These are phyloP conservation scores for Colletotrichum sp. DNA, from an alignment of 2,329 filamentous ascomycete genomes.

Conservation along the genomic window DNA sequence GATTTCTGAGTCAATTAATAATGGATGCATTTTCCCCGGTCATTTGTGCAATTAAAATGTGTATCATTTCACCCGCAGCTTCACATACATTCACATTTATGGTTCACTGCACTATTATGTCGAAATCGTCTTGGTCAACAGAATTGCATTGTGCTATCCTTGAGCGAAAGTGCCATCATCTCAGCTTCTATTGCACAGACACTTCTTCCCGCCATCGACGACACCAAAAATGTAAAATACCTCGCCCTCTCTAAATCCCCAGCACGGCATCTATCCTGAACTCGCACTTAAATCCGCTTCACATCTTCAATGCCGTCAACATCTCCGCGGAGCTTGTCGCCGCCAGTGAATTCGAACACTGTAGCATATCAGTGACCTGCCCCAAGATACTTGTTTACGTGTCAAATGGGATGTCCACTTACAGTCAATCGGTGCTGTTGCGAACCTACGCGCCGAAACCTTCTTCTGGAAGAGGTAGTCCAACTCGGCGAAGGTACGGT, in stretches of 20 bases:
- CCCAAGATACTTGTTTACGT: not conserved
- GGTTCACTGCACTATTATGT: not conserved
- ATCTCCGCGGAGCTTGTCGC: not conserved
- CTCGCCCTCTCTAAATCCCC: not conserved
- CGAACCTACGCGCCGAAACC: constrained; percentile 37
- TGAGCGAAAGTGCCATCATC: not conserved
- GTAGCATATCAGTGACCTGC: not conserved
- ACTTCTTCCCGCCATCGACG: not conserved
- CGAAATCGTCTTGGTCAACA: not conserved
- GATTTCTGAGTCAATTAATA: not conserved
- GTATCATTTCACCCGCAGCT: not conserved
- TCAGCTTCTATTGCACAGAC: not conserved
- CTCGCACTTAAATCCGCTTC: not conserved
- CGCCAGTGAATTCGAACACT: not conserved
- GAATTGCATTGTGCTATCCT: not conserved
- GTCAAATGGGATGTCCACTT: constrained; percentile 8
- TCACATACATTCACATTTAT: not conserved
- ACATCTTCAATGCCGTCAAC: not conserved
- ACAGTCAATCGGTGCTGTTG: constrained; percentile 30
- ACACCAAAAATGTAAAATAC: not conserved
- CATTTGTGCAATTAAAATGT: not conserved
- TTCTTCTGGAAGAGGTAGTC: constrained; percentile 50
- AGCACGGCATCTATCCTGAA: not conserved
- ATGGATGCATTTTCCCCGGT: not conserved
- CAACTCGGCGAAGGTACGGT: constrained; percentile 51